These are phyloP conservation scores for Boletellus ananas DNA, from an alignment of 768 basidiomycete species.

Conservation along the genomic window DNA sequence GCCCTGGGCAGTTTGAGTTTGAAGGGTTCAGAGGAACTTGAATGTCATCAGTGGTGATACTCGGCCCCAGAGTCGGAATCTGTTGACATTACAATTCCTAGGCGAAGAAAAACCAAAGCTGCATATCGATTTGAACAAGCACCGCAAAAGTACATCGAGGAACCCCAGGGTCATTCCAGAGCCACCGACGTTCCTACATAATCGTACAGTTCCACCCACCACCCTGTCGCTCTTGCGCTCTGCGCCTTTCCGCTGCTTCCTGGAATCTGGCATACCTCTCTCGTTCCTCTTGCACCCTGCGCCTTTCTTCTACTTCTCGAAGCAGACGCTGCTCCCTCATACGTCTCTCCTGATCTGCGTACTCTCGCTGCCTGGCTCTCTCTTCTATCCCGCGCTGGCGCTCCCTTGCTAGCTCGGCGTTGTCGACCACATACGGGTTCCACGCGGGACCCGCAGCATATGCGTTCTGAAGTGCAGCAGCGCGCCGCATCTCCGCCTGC, in stretches of 20 bases:
- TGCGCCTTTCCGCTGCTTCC: slow-evolving; percentile 2
- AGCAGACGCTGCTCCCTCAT: background rate
- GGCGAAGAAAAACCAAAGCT: no score
- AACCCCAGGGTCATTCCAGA: background rate
- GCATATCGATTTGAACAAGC: no score
- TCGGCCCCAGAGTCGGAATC: no score
- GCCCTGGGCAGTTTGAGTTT: no score
- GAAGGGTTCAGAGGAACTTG: no score
- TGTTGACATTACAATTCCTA: no score
- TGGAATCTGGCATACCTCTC: background rate
- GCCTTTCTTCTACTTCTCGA: background rate
- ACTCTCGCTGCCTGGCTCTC: background rate
- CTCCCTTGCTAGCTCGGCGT: background rate
- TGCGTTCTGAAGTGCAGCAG: background rate
- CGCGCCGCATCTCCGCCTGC: slow-evolving; percentile 12
- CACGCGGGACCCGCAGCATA: background rate
- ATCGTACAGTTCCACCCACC: slow-evolving; percentile 24
- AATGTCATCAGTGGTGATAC: no score
- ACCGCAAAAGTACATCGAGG: no score
- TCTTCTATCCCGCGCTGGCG: slow-evolving; percentile 2
- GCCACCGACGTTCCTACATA: slow-evolving; percentile 14
- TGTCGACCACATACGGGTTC: background rate
- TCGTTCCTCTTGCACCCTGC: slow-evolving; percentile 1
- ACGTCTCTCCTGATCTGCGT: background rate
- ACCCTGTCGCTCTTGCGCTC: background rate